Evolutionary conservation across 371 early-diverging fungal genomes (phyloP).

Genomic region (Haplosporangium sp.): DNA sequence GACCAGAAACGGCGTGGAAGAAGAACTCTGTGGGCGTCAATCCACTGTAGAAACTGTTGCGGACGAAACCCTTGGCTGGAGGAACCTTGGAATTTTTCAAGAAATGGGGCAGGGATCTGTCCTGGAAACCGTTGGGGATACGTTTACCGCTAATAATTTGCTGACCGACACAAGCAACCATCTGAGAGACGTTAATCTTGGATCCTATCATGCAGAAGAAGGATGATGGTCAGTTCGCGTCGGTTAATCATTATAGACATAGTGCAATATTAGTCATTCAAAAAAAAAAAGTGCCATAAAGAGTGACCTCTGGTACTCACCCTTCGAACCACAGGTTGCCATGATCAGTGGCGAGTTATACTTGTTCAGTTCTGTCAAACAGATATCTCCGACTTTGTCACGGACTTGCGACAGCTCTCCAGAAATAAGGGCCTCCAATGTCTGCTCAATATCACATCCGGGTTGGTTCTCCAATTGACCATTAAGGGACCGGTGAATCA

Average conservation of each 20-base stretch:
- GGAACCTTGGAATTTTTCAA: conserved; percentile 91
- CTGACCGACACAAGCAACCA: conserved; percentile 99
- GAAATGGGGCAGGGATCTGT: conserved; percentile 98
- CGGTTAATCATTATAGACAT: no score
- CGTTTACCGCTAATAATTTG: conserved; percentile 98
- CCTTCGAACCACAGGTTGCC: conserved; percentile 98
- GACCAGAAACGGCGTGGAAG: conserved; percentile 99
- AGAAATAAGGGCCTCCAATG: conserved; percentile 92
- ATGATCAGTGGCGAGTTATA: conserved; percentile 98
- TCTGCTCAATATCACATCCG: conserved; percentile 91
- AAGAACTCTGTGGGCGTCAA: conserved; percentile 97
- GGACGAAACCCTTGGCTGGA: conserved; percentile 95
- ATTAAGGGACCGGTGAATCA: conserved; percentile 76
- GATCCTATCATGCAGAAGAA: conserved; percentile 65
- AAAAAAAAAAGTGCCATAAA: neutral
- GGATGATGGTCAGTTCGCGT: neutral
- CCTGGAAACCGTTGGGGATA: conserved; percentile 97
- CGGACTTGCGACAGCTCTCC: conserved; percentile 93
- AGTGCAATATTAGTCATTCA: no score
- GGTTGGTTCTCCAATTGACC: conserved; percentile 88
- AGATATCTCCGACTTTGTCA: conserved; percentile 96
- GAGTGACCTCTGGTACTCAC: conserved; percentile 50
- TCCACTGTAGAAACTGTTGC: conserved; percentile 97
- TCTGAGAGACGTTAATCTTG: conserved; percentile 98
- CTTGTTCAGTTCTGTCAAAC: conserved; percentile 92